Percentiles rank a stretch among this genome's conserved stretches.
phyloP scores from a whole-genome alignment of 768 basidiomycete genomes.

The Lactarius vividus region DNA sequence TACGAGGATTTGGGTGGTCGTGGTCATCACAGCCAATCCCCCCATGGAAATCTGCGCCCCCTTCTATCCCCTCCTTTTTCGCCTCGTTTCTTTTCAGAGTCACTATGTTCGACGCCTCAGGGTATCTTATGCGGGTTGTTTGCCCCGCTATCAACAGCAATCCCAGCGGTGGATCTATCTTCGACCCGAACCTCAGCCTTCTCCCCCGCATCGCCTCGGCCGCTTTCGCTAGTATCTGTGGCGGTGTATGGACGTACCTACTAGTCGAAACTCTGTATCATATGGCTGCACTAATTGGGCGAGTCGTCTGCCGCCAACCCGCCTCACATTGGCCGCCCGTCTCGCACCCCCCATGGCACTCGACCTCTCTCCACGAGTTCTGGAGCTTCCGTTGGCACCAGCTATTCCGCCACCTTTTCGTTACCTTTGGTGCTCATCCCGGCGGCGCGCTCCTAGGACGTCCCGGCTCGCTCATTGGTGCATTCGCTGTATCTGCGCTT shows the following conservation, averaged over 20 bases:
- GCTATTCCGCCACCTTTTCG: conserved; percentile 33
- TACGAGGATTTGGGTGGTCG: conserved; percentile 10
- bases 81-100: not conserved
- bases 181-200: too few relatives aligned
- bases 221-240: conserved; percentile 7
- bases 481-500: conserved; percentile 55
- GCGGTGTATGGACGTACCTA: conserved; percentile 17
- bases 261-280: conserved; percentile 22
- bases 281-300: conserved; percentile 24
- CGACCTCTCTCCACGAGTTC: conserved; percentile 40
- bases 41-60: not conserved
- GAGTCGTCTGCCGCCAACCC: too few relatives aligned
- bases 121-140: conserved; percentile 1
- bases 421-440: conserved; percentile 34
- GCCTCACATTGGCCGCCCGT: too few relatives aligned
- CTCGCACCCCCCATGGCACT: too few relatives aligned
- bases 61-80: not conserved
- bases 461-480: conserved; percentile 39
- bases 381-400: conserved; percentile 33
- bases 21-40: conserved; percentile 1
- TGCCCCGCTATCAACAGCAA: not conserved
- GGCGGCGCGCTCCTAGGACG: conserved; percentile 38
- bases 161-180: not conserved
- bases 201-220: not conserved
- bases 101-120: conserved; percentile 4